A percentile compares a stretch with the other conserved stretches of the same genome.
Conservation (phyloP, 805 yeast species). For the Metschnikowia vanudenii region DNA sequence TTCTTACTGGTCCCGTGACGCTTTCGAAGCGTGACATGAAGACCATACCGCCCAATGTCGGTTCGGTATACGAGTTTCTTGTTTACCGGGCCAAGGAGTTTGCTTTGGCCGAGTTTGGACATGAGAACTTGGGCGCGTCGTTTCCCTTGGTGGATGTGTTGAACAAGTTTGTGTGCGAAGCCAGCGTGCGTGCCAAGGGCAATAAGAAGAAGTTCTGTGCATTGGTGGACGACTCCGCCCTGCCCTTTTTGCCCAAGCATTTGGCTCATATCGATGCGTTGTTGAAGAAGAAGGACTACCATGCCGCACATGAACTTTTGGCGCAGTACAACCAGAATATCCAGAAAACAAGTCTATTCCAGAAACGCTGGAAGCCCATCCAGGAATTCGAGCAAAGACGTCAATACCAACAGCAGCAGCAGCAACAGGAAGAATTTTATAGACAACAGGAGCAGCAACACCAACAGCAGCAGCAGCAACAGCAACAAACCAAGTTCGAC, state of each 20-base stretch:
- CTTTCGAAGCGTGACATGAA: constrained; percentile 29
- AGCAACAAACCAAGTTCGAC: constrained; percentile 29
- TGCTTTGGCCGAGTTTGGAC: constrained; percentile 19
- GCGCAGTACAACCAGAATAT: constrained; percentile 34
- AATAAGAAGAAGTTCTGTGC: constrained; percentile 28
- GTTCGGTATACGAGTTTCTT: constrained; percentile 45
- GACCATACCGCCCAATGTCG: constrained; percentile 28
- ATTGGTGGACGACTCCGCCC: constrained; percentile 17
- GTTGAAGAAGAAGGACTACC: constrained; percentile 31
- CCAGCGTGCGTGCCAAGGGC: constrained; percentile 29
- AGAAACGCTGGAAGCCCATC: constrained; percentile 32
- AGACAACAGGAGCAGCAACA: constrained; percentile 46
- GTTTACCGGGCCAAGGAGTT: constrained; percentile 34
- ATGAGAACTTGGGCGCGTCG: constrained; percentile 14
- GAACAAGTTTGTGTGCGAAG: constrained; percentile 41
- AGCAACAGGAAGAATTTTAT: constrained; percentile 36
- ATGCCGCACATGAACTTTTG: constrained; percentile 40
- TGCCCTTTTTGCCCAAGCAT: constrained; percentile 40
- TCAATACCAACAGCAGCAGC: constrained; percentile 40
- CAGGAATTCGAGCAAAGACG: constrained; percentile 29
- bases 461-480: constrained; percentile 27
- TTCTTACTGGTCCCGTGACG: constrained; percentile 21
- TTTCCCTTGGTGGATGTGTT: constrained; percentile 33
- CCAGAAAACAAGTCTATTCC: constrained; percentile 40
- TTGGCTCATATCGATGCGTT: constrained; percentile 36